A percentile compares a stretch with the other conserved stretches of the same genome.
Evolutionary conservation across 345 rosid genomes (phyloP).

Genomic region (Ceriops decandra): DNA sequence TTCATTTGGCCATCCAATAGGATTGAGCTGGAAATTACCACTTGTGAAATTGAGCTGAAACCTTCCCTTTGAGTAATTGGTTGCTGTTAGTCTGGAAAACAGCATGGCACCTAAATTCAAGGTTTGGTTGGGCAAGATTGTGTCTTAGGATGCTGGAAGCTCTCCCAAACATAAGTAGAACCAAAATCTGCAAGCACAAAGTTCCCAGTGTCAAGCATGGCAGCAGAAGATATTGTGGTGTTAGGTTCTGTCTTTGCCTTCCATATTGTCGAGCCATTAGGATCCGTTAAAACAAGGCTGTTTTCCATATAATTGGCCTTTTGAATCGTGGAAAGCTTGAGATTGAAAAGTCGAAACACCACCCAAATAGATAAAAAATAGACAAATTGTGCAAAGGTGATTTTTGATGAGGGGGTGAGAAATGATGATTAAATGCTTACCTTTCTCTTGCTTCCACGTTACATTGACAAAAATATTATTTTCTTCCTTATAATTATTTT

Average conservation of each 20-base stretch:
- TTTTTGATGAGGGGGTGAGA: too few relatives aligned
- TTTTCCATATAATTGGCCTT: constrained; percentile 17
- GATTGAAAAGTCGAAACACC: constrained; percentile 6
- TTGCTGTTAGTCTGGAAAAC: constrained; percentile 17
- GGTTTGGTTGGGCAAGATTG: constrained; percentile 37
- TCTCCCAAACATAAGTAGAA: constrained; percentile 32
- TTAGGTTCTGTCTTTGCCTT: background rate
- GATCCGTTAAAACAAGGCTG: background rate
- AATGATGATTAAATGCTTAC: too few relatives aligned
- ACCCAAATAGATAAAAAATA: too few relatives aligned
- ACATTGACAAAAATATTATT: too few relatives aligned
- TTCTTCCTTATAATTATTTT: too few relatives aligned
- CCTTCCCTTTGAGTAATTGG: constrained; percentile 22
- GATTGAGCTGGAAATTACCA: constrained; percentile 18
- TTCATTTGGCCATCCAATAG: constrained; percentile 16
- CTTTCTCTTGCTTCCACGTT: too few relatives aligned
- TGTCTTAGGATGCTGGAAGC: constrained; percentile 38
- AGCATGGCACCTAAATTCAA: constrained; percentile 17
- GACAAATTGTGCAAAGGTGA: too few relatives aligned
- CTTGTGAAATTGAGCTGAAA: constrained; percentile 15
- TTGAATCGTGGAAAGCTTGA: background rate
- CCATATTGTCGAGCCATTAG: too few relatives aligned
- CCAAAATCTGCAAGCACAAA: constrained; percentile 27
- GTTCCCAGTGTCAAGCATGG: constrained; percentile 35
- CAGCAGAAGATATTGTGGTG: constrained; percentile 4